Base-by-base conservation (phyloP, 352 stramenopile genomes). In the Pythium myriotylum region DNA sequence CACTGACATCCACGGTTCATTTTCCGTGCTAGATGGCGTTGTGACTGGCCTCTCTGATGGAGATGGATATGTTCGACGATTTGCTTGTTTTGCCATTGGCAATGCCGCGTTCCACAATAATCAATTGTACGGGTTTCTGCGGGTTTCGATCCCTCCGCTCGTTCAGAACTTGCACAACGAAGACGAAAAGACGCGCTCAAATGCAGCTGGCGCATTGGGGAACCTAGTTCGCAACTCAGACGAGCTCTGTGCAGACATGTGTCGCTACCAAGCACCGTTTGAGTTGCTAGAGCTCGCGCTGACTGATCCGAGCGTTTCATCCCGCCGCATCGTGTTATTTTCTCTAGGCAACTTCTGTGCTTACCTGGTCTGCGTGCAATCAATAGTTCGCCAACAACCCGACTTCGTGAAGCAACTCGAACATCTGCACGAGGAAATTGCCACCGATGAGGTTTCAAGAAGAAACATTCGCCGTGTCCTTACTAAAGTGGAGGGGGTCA, bases 31-130 rank as follows among this genome's bases (percentile, higher is more conserved):
- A 0, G 66, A 81, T n/a, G 70, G 66, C 23, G 76, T 96, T 13
- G 77, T 96, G 23, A 53, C 46, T 33, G 67, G 75, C 0, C 74
- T 94, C 8, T 68, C 57, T 0, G 89, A 97, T 47, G 32, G 62
- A 0, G 86, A 97, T 63, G 74, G 72, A n/a, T 89, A 91, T 51
- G 89, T 95, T 6, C 77, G 90, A 0, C 95, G 95, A 19, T 97
- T 98, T 43, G 93, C 94, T 3, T 97, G 88, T 75, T 98, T 98
- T 68, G 92, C 91, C n/a, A 83, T 98, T 32, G 94, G 94, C 32
- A 98, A 98, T 57, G 91, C 89, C 16, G 91, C 93, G 8, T 98
- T 98, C 61, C 89, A 98, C 70, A 89, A 74, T 51, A 74, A 68
- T 14, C 59, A 73, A 2, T 58, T 98, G 3, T 98, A 97, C 64